phyloP scores from a whole-genome alignment of 352 stramenopile species.

The Phytophthora meadii region DNA sequence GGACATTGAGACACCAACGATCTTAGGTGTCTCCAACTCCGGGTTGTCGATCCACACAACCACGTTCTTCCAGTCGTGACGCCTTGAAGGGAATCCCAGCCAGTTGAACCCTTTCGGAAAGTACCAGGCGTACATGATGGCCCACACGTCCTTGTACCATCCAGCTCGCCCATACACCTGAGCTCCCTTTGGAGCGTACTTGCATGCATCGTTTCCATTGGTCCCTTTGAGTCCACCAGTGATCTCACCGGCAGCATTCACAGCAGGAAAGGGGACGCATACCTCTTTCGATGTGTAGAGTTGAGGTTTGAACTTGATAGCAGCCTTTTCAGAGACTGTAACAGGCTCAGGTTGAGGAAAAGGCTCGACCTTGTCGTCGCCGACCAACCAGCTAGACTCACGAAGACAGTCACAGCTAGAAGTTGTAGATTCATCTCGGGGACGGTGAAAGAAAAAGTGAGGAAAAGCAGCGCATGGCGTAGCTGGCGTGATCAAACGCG shows the following conservation, averaged over 20 bases:
- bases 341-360: no score
- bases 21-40: neutral
- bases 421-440: no score
- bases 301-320: conserved; percentile 12
- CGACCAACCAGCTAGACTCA: no score
- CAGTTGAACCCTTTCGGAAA: conserved; percentile 12
- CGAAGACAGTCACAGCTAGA: no score
- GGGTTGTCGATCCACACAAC: conserved; percentile 17
- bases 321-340: conserved; percentile 5
- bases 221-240: conserved; percentile 1
- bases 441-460: no score
- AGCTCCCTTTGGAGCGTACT: conserved; percentile 3
- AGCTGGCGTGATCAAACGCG: no score
- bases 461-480: no score
- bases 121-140: conserved; percentile 27
- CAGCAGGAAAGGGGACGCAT: neutral
- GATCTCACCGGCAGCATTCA: neutral
- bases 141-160: conserved; percentile 3
- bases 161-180: conserved; percentile 7
- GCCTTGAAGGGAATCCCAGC: neutral
- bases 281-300: neutral
- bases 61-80: conserved; percentile 15
- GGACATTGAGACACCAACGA: conserved; percentile 6
- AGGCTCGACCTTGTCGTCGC: no score
- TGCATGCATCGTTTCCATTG: conserved; percentile 4